Evolutionary conservation across 805 yeast species (phyloP), one percentile per base, ranked within the genome.

Genomic region (Nakazawaea pomicola): DNA sequence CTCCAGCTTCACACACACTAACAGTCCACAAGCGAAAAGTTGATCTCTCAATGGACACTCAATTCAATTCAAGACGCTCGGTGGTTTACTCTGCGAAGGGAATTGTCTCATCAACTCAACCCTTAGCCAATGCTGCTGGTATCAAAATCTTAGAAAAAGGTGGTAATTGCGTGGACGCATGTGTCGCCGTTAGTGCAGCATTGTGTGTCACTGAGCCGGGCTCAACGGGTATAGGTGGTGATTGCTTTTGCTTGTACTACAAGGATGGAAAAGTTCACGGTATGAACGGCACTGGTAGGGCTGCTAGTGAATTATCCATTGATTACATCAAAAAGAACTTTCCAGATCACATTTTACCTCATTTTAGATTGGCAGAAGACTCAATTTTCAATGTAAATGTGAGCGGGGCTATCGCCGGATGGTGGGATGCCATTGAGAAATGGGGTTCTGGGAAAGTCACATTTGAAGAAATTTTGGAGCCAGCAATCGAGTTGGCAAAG

Each of bases 341-440:
- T 29, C 64, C 70, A 14, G 62, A 66, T 16, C 74, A 74, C 14
- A 60, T 72, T 30, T 56, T 65, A 8, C 65, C 75, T 29, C 59
- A 62, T 20, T 24, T 41, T 34, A 68, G 87, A 52, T 63, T 83
- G 23, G 76, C 76, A 0, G 51, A 51, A 10, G 62, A 62, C 23
- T 79, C 86, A 2, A 72, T 78, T 3, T 76, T 76, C 44, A 61
- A 82, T 0, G 75, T 80, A 6, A 80, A 79, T 38, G 89, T 84
- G 4, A 93, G 93, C 0, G 95, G 95, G 4, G 81, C 87, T 1
- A 70, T 83, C 36, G 86, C 87, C 5, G 91, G 87, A 0, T 85
- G 93, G 93, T 56, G 69, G 33, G 93, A 84, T 56, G 74, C 86
- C 3, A 61, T 73, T 29, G 78, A 75, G 31, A 64, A 60, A 44